Evolutionary conservation across 768 basidiomycete species (phyloP), one percentile per base, ranked within the genome.

Genomic region (Lactifluus piperatus): DNA sequence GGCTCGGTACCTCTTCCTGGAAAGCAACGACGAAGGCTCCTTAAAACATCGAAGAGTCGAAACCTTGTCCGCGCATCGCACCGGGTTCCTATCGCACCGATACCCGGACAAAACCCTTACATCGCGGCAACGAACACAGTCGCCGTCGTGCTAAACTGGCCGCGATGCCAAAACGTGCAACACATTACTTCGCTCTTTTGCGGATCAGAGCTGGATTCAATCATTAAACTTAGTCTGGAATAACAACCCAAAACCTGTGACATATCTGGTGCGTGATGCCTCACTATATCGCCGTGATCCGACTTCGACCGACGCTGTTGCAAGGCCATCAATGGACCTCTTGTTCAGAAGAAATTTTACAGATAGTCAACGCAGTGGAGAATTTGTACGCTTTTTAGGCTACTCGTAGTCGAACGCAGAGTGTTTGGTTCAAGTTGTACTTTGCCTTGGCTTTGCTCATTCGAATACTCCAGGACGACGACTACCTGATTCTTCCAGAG

Each of bases 101-200:
- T 41, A 18, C 20, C 45, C 51, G 46, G 34, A 39, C 29, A 10
- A 14, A 27, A 46, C 50, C 22, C 37, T n/a, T 44, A 32, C 58
- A 26, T 27, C 47, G 9, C 26, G 6, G 54, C 14, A 16, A 18
- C 34, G 29, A 45, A 54, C 37, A 57, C 47, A 7, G 56, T 81
- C 6, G 80, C 78, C 7, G 71, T 86, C 41, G 66, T 88, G 39
- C 72, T 86, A 44, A 87, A 86, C 68, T 87, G 85, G 86, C 81
- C 80, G 50, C 77, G 83, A 18, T 75, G 85, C 24, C 71, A 76
- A 0, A 88, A 88, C 62, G 81, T 88, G 43, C 66, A 77, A 41
- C 74, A 75, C 51, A 82, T 88, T 52, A 74, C 75, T 18, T 76
- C 77, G 24, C 66, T 75, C 24, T 72, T 86, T 14, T 86, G 85